Base-by-base conservation (phyloP, 2,329 filamentous ascomycete genomes). In the Monilinia laxa region DNA sequence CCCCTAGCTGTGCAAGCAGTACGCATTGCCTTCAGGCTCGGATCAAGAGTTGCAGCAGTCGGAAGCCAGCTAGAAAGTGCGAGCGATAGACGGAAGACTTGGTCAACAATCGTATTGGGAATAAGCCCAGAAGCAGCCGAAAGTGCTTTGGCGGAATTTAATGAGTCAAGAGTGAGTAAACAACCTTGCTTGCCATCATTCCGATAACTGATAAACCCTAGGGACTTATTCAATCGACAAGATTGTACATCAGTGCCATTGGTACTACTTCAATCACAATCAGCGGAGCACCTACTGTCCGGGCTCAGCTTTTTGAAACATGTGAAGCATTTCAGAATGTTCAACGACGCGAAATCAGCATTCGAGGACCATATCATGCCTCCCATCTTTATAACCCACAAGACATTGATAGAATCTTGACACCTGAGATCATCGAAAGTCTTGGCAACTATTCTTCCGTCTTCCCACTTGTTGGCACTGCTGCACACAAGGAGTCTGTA, bases 1-100 rank as follows among this genome's bases (percentile, higher is more conserved):
- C 72, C 74, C 6, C 49, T 72, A 23, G 77, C 75, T 38, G 70
- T 78, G 23, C 70, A 77, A 55, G 70, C 73, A 7, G 72, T 78
- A 5, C 68, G 70, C 18, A 69, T 75, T 54, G 72, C 75, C 1
- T 78, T 78, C 64, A 68, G 77, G 47, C 68, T 75, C 1, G 76
- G 75, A 52, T 68, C 74, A 52, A 68, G 65, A 65, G 71, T 73
- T 40, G 62, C 66, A 16, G 68, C 66, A 11, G 65, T 68, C 25
- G 70, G 84, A 56, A 63, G 69, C 12, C 66, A 71, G 40, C n/a
- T 72, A 16, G 69, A 71, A 45, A 57, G 65, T 42, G 16, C 51
- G n/a, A 67, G 52, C 16, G 63, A 65, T 49, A 51, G 57, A 52
- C 57, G 62, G 20, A 67, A 70, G 56, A 69, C 58, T 18, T 74